These are phyloP conservation scores for Alternaria alternata DNA, from an alignment of 2,329 filamentous ascomycete species.

Conservation along the genomic window DNA sequence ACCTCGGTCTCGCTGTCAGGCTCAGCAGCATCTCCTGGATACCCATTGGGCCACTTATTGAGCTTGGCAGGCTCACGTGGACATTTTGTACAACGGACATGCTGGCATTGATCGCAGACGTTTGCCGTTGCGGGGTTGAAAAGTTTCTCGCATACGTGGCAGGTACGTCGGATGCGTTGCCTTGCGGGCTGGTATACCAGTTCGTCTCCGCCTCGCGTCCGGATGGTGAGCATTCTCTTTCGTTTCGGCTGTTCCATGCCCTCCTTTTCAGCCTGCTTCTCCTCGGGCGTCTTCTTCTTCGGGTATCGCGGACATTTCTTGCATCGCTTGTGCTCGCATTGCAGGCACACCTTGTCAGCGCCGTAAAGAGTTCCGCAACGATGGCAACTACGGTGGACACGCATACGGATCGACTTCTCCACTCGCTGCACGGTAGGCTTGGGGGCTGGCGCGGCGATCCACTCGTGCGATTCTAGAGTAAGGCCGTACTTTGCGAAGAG, in stretches of 20 bases:
- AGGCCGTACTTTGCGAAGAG: constrained; percentile 56
- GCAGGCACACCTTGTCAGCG: constrained; percentile 73
- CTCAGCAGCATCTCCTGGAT: constrained; percentile 68
- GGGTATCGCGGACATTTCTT: constrained; percentile 81
- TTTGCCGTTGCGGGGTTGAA: constrained; percentile 64
- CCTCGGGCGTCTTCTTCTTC: constrained; percentile 62
- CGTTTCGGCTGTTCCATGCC: constrained; percentile 58
- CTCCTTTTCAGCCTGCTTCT: constrained; percentile 41
- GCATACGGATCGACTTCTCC: constrained; percentile 80
- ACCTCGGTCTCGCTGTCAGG: constrained; percentile 45
- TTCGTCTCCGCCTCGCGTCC: constrained; percentile 72
- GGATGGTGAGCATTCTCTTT: constrained; percentile 66
- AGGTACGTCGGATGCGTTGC: constrained; percentile 77
- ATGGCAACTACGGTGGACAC: constrained; percentile 82
- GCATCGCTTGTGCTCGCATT: constrained; percentile 83
- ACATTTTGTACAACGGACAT: constrained; percentile 80
- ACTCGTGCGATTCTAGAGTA: constrained; percentile 51
- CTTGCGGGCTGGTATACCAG: constrained; percentile 74
- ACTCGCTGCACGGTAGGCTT: constrained; percentile 60
- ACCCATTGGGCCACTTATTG: constrained; percentile 73
- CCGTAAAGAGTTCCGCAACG: constrained; percentile 79
- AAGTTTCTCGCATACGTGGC: constrained; percentile 74
- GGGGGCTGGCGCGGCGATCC: constrained; percentile 38
- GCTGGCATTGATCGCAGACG: constrained; percentile 73
- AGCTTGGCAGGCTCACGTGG: constrained; percentile 79